Base-by-base conservation (phyloP, 805 yeast genomes). In the Grigorovia transvaalensis region DNA sequence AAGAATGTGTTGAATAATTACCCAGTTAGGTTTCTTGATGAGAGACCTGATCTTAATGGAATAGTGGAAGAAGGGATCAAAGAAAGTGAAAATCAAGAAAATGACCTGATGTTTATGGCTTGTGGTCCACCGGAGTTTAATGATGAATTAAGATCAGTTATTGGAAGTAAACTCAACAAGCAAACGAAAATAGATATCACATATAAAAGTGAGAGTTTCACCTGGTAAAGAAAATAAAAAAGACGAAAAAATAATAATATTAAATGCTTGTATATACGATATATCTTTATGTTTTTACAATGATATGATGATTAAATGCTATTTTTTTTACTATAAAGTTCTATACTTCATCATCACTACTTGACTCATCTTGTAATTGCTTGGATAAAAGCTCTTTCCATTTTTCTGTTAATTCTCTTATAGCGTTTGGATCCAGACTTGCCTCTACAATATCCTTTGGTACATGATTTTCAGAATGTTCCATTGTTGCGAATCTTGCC, bases 381-480 rank as follows among this genome's bases (percentile, higher is more conserved):
- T 54, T 53, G 1, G 49, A 50, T 45, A 72, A 63, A 44, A 74
- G 53, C 47, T 74, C 74, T 42, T 68, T 63, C 88, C 88, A 84
- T 52, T 80, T 74, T 53, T 73, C 73, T 0, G 85, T 80, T 56
- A 86, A 68, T 49, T 84, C 89, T 12, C 79, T 81, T 77, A 88
- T 83, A 0, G 84, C 77, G 19, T 75, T 73, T 0, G 90, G 77
- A 57, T 85, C 82, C 58, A 80, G 60, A 38, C 86, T 75, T 1
- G 96, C 96, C 63, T 88, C 93, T 4, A 93, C 85, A 19, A 93
- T 80, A 61, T 93, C 99, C 50, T 78, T 74, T 0, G 99, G 99
- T 2, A 93, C 96, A 61, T 87, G 90, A 64, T 83, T 88, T 59
- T 91, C 96, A 1, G 95, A 80, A 62, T 88, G 91, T 48, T 88